Percentiles rank a stretch among this genome's conserved stretches.
Conservation (phyloP, 768 basidiomycete species). For the Suillus occidentalis region DNA sequence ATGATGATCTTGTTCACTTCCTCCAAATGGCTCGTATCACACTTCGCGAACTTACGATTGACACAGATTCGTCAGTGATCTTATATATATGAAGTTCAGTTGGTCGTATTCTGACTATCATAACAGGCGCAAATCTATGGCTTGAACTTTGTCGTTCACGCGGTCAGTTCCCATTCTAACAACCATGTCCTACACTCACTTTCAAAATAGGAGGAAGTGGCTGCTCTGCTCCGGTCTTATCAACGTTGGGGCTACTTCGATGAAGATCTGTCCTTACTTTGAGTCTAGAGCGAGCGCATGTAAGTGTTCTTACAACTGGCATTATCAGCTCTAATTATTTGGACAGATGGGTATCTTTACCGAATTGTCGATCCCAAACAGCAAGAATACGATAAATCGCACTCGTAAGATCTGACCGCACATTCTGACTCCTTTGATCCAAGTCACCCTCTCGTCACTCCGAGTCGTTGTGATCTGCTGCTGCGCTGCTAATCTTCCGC, state of each 20-base stretch:
- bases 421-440: too few species aligned
- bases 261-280: conserved; percentile 83
- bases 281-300: conserved; percentile 94
- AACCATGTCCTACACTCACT: conserved; percentile 7
- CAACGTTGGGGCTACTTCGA: conserved; percentile 93
- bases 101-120: conserved; percentile 10
- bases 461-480: too few species aligned
- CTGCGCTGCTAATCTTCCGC: too few species aligned
- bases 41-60: conserved; percentile 95
- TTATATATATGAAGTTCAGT: background rate
- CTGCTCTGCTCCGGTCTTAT: conserved; percentile 74
- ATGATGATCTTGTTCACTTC: conserved; percentile 93
- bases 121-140: conserved; percentile 94
- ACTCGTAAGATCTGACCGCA: too few species aligned
- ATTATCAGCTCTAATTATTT: conserved; percentile 17
- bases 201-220: conserved; percentile 66
- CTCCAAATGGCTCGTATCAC: conserved; percentile 98
- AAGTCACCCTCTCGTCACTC: too few species aligned
- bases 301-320: conserved; percentile 30
- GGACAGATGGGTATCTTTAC: conserved; percentile 94
- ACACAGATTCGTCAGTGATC: conserved; percentile 72
- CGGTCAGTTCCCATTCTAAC: conserved; percentile 35
- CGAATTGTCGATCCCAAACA: conserved; percentile 86
- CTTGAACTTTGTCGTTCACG: conserved; percentile 96
- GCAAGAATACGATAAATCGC: too few species aligned